A percentile compares a stretch with the other conserved stretches of the same genome.
Evolutionary conservation across 306 rosid species (phyloP).

Genomic region (Rosa lucieae): DNA sequence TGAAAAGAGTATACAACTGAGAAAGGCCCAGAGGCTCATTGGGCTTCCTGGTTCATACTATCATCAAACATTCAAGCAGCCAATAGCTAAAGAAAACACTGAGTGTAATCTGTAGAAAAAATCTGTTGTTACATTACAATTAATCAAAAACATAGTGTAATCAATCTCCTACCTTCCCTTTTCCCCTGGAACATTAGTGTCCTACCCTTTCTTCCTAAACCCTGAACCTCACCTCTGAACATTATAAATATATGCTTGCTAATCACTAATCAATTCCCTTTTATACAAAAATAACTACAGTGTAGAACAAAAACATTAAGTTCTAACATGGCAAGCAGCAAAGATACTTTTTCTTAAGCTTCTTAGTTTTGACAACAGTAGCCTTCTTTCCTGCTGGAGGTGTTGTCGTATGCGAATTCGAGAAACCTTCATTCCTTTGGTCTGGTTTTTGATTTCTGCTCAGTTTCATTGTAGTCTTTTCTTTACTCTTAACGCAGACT

Average conservation of each 20-base stretch:
- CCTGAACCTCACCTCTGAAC: neutral
- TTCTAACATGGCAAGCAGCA: conserved; percentile 40
- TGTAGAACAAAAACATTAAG: neutral
- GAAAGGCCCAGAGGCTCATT: neutral
- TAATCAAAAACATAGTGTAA: neutral
- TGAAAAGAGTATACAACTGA: neutral
- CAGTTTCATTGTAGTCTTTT: neutral
- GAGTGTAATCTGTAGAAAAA: neutral
- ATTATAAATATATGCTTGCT: neutral
- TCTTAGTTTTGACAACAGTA: conserved; percentile 21
- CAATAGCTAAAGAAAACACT: neutral
- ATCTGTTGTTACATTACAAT: neutral
- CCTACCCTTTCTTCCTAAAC: conserved; percentile 7
- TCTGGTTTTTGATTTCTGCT: conserved; percentile 17
- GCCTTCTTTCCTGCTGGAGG: conserved; percentile 13
- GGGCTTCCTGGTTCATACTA: neutral
- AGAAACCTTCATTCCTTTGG: conserved; percentile 21
- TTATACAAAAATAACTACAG: neutral
- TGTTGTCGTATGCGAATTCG: conserved; percentile 1
- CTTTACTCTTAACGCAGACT: neutral
- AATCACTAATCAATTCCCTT: neutral
- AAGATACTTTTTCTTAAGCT: conserved; percentile 29
- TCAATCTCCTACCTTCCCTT: neutral
- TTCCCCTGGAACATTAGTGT: neutral
- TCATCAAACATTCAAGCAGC: neutral